Evolutionary conservation across 495 filamentous ascomycete genomes (phyloP).

Genomic region (Mycothermus thermophilus): DNA sequence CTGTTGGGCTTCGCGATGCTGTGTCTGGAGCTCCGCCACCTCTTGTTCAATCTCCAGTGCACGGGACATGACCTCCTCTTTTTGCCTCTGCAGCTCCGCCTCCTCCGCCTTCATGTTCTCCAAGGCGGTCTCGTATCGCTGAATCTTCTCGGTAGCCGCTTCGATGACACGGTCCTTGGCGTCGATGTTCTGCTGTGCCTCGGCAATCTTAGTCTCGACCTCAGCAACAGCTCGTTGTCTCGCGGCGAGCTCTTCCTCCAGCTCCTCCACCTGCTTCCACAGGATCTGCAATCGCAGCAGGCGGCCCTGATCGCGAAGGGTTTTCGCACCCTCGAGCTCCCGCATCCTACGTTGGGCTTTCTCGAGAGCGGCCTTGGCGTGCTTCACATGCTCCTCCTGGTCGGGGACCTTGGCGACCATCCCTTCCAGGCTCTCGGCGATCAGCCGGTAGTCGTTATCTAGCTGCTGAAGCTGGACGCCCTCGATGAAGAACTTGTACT

Average conservation of each 20-base stretch:
- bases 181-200: constrained; percentile 11
- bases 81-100: constrained; percentile 21
- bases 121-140: constrained; percentile 13
- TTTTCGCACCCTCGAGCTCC: constrained; percentile 42
- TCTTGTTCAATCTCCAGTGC: constrained; percentile 18
- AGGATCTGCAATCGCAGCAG: constrained; percentile 46
- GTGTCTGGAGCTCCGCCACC: constrained; percentile 21
- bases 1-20: constrained; percentile 35
- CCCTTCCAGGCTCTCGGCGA: constrained; percentile 40
- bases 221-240: constrained; percentile 20
- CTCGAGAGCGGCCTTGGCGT: constrained; percentile 26
- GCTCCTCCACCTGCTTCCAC: constrained; percentile 52
- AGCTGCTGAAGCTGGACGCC: constrained; percentile 88
- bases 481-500: constrained; percentile 95
- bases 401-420: constrained; percentile 32
- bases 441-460: constrained; percentile 76
- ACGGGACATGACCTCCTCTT: background rate
- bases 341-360: constrained; percentile 36
- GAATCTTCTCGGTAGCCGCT: constrained; percentile 17
- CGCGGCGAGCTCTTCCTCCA: constrained; percentile 21
- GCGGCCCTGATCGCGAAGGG: constrained; percentile 38
- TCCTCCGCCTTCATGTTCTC: constrained; percentile 19
- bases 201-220: constrained; percentile 17
- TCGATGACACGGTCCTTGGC: constrained; percentile 18
- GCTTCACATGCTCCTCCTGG: constrained; percentile 50